phyloP scores from a whole-genome alignment of 2,329 filamentous ascomycete species.

The Metarhizium rileyi region DNA sequence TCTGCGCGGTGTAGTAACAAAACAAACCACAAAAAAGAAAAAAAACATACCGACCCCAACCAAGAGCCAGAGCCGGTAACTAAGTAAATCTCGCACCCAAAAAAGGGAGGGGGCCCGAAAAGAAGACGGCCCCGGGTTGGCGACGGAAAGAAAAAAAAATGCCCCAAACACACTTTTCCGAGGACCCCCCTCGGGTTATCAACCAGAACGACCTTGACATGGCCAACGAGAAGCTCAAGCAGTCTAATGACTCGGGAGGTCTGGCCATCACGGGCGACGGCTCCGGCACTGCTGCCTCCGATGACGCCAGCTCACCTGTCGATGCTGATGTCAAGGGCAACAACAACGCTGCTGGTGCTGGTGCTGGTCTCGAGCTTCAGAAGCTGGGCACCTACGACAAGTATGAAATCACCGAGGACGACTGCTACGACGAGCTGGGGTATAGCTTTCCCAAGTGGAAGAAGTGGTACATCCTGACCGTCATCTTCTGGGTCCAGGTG shows the following conservation, averaged over 20 bases:
- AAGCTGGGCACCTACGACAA: conserved; percentile 30
- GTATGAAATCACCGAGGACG: conserved; percentile 40
- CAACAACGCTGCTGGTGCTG: too few relatives aligned
- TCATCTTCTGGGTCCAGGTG: conserved; percentile 64
- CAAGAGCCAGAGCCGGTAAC: too few relatives aligned
- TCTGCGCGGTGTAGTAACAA: too few relatives aligned
- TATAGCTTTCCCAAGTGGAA: conserved; percentile 49
- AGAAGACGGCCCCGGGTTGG: too few relatives aligned
- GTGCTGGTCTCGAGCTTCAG: conserved; percentile 19
- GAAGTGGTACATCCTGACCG: conserved; percentile 64
- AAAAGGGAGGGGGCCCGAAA: too few relatives aligned
- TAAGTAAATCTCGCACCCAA: too few relatives aligned
- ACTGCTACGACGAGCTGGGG: conserved; percentile 58
- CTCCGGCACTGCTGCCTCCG: conserved; percentile 2
- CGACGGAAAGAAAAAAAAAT: conserved; percentile 9
- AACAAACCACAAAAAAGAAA: too few relatives aligned
- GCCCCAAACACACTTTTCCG: conserved; percentile 23
- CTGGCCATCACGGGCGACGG: conserved; percentile 1
- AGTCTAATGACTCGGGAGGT: conserved; percentile 11
- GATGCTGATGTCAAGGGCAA: conserved; percentile 25
- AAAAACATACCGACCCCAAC: too few relatives aligned
- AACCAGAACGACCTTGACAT: conserved; percentile 24
- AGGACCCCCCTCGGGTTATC: conserved; percentile 28
- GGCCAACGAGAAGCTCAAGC: conserved; percentile 28
- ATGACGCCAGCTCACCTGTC: conserved; percentile 7